These are phyloP conservation scores for Cymbidium sinense DNA, from an alignment of 106 monocot genomes.

Conservation along the genomic window DNA sequence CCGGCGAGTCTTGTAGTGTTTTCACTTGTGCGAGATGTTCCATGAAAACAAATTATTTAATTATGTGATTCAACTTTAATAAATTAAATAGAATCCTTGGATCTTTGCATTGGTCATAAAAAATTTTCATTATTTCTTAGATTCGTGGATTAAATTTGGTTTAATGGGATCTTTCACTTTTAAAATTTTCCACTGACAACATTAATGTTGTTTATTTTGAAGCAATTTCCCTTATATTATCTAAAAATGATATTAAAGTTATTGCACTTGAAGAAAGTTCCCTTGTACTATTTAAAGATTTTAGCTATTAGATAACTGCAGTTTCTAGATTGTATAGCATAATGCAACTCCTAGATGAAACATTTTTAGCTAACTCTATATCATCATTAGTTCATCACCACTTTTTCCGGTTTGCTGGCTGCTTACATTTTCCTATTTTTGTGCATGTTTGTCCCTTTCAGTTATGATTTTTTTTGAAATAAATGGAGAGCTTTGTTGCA, in stretches of 20 bases:
- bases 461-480: neutral
- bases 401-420: neutral
- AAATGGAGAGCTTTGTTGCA: neutral
- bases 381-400: neutral
- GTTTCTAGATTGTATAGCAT: neutral
- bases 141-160: too few species aligned
- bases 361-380: neutral
- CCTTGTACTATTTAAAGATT: neutral
- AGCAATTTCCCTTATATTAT: neutral
- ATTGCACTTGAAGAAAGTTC: neutral
- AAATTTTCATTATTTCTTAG: too few species aligned
- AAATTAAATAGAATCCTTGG: too few species aligned
- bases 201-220: neutral
- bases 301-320: neutral
- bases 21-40: too few species aligned
- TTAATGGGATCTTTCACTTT: too few species aligned
- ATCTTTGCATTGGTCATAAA: too few species aligned
- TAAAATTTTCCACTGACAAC: too few species aligned
- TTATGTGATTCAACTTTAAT: too few species aligned
- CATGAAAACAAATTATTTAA: too few species aligned
- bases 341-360: neutral
- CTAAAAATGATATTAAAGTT: neutral
- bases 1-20: too few species aligned
- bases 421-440: neutral
- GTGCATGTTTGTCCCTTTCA: neutral